Percentiles rank a stretch among this genome's conserved stretches.
Evolutionary conservation across 768 basidiomycete species (phyloP).

Genomic region (Cubamyces lactineus): DNA sequence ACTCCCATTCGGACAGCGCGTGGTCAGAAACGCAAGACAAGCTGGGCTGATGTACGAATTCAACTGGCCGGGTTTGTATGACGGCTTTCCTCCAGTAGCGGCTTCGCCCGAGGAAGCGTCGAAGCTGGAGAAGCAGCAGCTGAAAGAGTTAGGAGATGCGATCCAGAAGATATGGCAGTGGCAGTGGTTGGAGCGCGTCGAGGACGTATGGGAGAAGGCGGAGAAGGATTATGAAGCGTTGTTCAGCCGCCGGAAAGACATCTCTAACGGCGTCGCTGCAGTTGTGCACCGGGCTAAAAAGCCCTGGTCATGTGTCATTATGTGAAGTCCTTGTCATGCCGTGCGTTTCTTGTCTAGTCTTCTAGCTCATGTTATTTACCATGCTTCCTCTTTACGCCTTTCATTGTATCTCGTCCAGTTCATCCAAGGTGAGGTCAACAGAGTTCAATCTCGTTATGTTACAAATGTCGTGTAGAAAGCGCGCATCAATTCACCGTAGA

Average conservation of each 20-base stretch:
- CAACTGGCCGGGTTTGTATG: conserved; percentile 21
- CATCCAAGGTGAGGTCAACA: too few species aligned
- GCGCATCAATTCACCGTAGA: conserved; percentile 34
- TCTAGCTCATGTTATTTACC: too few species aligned
- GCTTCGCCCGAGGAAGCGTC: conserved; percentile 2
- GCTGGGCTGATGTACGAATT: conserved; percentile 31
- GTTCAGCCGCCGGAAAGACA: neutral
- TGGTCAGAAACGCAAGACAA: conserved; percentile 21
- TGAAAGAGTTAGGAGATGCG: conserved; percentile 12
- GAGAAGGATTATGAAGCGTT: conserved; percentile 13
- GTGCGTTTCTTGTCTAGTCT: too few species aligned
- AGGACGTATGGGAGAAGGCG: conserved; percentile 22
- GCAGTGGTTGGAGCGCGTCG: conserved; percentile 20
- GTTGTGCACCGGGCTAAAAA: too few species aligned
- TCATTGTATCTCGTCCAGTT: too few species aligned
- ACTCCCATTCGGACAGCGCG: conserved; percentile 23
- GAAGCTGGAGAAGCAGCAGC: conserved; percentile 3
- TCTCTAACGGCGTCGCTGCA: too few species aligned
- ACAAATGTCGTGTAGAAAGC: neutral
- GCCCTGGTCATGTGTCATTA: too few species aligned
- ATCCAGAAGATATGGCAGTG: conserved; percentile 22
- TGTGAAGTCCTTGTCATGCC: too few species aligned
- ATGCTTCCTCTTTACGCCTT: too few species aligned
- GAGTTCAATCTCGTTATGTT: too few species aligned
- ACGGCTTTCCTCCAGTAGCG: conserved; percentile 1